Evolutionary conservation across 345 rosid genomes (phyloP).

Genomic region (Rubroshorea leprosula): DNA sequence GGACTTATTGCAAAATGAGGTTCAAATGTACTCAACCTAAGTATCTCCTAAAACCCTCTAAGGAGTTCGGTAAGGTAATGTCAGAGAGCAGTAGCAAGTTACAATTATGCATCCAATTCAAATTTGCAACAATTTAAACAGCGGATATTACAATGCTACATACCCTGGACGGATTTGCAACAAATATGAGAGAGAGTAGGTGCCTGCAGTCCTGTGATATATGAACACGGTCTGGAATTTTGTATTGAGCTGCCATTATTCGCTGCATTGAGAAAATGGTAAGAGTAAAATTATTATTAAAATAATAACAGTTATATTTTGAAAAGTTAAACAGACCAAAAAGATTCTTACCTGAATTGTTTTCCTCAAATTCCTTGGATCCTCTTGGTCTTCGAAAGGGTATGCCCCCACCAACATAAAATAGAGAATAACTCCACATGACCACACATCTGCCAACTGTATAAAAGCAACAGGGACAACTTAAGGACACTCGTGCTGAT

Average conservation of each 20-base stretch:
- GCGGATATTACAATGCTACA: constrained; percentile 10
- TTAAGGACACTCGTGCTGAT: neutral
- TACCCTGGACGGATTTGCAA: constrained; percentile 69
- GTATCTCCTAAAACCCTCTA: constrained; percentile 1
- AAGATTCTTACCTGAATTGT: constrained; percentile 66
- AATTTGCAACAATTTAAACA: neutral
- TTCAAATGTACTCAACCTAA: neutral
- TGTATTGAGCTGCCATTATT: constrained; percentile 88
- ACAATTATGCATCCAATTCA: neutral
- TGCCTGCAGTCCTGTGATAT: constrained; percentile 73
- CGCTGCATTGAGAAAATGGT: constrained; percentile 37
- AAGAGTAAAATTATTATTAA: neutral
- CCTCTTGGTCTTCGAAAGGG: constrained; percentile 87
- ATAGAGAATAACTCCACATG: constrained; percentile 92
- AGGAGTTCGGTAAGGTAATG: neutral
- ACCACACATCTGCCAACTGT: constrained; percentile 95
- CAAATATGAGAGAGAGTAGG: constrained; percentile 78
- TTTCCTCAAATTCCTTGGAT: constrained; percentile 84
- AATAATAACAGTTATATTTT: neutral
- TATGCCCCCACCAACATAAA: constrained; percentile 94
- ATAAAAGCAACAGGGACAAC: neutral
- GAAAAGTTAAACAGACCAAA: neutral
- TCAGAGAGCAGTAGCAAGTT: neutral
- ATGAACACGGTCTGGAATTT: constrained; percentile 83
- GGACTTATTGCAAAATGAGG: too few relatives aligned